Percentiles rank a stretch among this genome's conserved stretches.
phyloP scores from a whole-genome alignment of 345 rosid species.

The Eucalyptus regnans region DNA sequence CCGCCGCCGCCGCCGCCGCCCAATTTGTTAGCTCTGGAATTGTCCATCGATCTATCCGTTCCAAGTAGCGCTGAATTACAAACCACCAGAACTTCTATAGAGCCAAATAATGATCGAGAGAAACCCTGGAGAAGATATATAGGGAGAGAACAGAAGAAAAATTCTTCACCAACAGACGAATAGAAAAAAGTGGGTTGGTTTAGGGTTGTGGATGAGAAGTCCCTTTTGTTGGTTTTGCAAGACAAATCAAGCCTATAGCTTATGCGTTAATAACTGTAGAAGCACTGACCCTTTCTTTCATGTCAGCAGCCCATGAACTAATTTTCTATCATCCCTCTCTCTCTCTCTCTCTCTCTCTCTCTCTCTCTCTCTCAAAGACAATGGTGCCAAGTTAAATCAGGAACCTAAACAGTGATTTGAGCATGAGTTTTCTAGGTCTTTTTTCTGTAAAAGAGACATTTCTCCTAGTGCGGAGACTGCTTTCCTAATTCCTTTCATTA shows the following conservation, averaged over 20 bases:
- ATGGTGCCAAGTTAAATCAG: slow-evolving; percentile 38
- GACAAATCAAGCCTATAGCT: slow-evolving; percentile 24
- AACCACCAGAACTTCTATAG: not conserved
- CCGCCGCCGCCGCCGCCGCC: not conserved
- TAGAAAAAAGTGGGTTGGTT: slow-evolving; percentile 39
- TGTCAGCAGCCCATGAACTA: slow-evolving; percentile 12
- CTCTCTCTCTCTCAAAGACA: not conserved
- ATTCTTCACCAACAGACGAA: not conserved
- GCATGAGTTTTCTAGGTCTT: not conserved
- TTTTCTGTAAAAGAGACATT: slow-evolving; percentile 24
- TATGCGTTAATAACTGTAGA: slow-evolving; percentile 3
- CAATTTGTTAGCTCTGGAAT: not conserved
- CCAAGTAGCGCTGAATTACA: not conserved
- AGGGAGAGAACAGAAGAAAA: slow-evolving; percentile 1
- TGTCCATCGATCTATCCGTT: not conserved
- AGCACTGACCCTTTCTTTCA: slow-evolving; percentile 18
- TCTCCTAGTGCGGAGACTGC: slow-evolving; percentile 24
- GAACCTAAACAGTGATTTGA: not conserved
- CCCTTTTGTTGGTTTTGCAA: slow-evolving; percentile 74
- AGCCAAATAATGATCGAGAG: not conserved
- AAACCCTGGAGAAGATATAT: slow-evolving; percentile 29
- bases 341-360: not conserved
- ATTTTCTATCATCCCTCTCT: not conserved
- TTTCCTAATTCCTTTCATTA: slow-evolving; percentile 17
- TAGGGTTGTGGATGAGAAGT: slow-evolving; percentile 59